These are phyloP conservation scores for Diplodia intermedia DNA, from an alignment of 2,329 filamentous ascomycete genomes.

Conservation along the genomic window DNA sequence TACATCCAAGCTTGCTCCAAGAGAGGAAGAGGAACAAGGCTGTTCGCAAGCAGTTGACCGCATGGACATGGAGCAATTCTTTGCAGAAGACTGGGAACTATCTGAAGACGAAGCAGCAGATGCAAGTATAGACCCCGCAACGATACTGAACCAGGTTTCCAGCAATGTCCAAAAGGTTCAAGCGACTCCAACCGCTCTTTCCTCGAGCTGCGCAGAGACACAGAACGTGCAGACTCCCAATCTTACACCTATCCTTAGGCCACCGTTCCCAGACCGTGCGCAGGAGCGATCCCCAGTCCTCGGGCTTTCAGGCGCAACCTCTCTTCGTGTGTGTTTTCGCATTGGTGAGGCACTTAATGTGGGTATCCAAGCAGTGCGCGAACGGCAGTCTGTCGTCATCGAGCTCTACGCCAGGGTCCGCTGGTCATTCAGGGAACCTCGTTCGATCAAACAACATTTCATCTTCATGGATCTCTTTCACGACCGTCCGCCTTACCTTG, in stretches of 20 bases:
- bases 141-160: constrained; percentile 15
- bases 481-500: constrained; percentile 62
- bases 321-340: constrained; percentile 68
- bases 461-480: constrained; percentile 69
- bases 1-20: not conserved
- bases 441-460: constrained; percentile 63
- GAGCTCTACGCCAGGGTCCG: constrained; percentile 69
- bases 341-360: constrained; percentile 65
- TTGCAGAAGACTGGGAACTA: not conserved
- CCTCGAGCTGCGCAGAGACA: not conserved
- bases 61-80: not conserved
- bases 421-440: constrained; percentile 62
- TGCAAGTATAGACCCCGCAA: constrained; percentile 6
- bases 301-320: constrained; percentile 56
- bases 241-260: constrained; percentile 57
- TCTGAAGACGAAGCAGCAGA: not conserved
- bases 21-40: not conserved
- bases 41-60: not conserved
- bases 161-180: constrained; percentile 13
- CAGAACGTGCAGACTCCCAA: constrained; percentile 12
- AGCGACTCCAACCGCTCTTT: not conserved
- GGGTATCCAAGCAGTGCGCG: constrained; percentile 55
- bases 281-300: constrained; percentile 62
- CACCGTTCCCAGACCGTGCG: constrained; percentile 58
- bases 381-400: constrained; percentile 59